Percentiles rank a stretch among this genome's conserved stretches.
These are phyloP conservation scores for Arabidopsis arenosa DNA, from an alignment of 345 rosid genomes.

Conservation along the genomic window DNA sequence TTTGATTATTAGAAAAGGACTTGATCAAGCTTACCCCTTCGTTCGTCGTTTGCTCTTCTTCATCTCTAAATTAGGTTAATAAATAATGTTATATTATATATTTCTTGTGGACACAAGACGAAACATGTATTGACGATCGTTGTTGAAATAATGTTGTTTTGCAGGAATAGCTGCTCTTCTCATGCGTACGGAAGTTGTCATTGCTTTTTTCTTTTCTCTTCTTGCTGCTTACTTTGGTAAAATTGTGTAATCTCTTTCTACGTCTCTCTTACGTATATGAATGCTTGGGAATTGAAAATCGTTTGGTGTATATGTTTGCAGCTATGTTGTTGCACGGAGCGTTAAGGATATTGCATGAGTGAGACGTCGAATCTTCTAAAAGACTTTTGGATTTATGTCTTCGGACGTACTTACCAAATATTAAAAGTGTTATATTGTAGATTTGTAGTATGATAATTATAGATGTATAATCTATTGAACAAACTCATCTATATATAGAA, in stretches of 20 bases:
- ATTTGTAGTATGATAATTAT: background rate
- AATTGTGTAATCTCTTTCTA: background rate
- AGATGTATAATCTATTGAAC: too few relatives aligned
- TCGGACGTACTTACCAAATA: background rate
- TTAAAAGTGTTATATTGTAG: background rate
- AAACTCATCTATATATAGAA: background rate
- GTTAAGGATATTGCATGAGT: slow-evolving; percentile 59
- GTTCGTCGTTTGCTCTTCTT: slow-evolving; percentile 29
- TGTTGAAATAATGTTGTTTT: slow-evolving; percentile 6
- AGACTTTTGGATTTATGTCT: background rate
- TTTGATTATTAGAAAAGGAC: slow-evolving; percentile 14
- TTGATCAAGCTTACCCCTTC: slow-evolving; percentile 25
- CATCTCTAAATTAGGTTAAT: slow-evolving; percentile 15
- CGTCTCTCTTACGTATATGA: background rate
- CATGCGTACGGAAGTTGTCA: slow-evolving; percentile 21
- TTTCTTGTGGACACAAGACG: background rate
- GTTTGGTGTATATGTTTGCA: slow-evolving; percentile 26
- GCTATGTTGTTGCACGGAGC: slow-evolving; percentile 72
- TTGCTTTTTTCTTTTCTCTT: slow-evolving; percentile 28
- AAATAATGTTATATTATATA: background rate
- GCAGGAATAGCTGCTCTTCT: slow-evolving; percentile 8
- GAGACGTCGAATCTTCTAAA: slow-evolving; percentile 48
- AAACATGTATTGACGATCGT: background rate
- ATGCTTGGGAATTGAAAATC: background rate
- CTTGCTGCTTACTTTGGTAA: slow-evolving; percentile 25